phyloP scores from a whole-genome alignment of 805 yeast genomes.

The Candida jianshihensis region DNA sequence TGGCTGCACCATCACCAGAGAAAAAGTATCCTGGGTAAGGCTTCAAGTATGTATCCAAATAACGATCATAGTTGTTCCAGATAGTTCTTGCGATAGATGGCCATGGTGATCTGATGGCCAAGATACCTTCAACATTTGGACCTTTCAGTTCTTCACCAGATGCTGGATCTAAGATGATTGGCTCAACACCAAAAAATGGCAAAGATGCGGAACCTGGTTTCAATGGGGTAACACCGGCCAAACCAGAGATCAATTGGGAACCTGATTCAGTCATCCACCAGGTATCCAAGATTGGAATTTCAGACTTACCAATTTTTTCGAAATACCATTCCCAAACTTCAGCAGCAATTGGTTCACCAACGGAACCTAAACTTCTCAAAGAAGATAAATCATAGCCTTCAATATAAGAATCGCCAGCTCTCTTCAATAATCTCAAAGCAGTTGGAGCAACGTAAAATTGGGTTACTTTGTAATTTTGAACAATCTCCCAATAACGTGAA shows the following conservation, averaged over 20 bases:
- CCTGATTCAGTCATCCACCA: constrained; percentile 91
- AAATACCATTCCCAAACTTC: constrained; percentile 99
- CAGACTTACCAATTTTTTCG: constrained; percentile 66
- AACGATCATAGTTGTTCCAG: constrained; percentile 70
- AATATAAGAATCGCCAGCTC: constrained; percentile 84
- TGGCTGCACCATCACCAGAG: constrained; percentile 87
- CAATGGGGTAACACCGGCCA: constrained; percentile 72
- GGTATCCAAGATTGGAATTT: constrained; percentile 69
- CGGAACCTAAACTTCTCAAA: constrained; percentile 91
- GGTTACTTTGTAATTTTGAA: constrained; percentile 84
- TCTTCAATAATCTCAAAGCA: constrained; percentile 82
- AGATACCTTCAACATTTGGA: constrained; percentile 73
- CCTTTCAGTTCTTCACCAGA: constrained; percentile 63
- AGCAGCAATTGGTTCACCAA: constrained; percentile 97
- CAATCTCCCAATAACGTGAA: constrained; percentile 95
- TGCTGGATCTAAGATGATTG: constrained; percentile 68
- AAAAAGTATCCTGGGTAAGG: constrained; percentile 80
- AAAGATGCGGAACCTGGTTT: constrained; percentile 83
- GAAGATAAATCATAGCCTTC: constrained; percentile 75
- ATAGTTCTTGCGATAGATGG: constrained; percentile 83
- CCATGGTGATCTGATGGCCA: constrained; percentile 69
- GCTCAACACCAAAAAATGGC: constrained; percentile 78
- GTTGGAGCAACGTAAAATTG: constrained; percentile 99
- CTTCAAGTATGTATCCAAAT: constrained; percentile 71
- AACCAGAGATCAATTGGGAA: constrained; percentile 69